phyloP scores from a whole-genome alignment of 306 rosid species.

The Vicia sativa region DNA sequence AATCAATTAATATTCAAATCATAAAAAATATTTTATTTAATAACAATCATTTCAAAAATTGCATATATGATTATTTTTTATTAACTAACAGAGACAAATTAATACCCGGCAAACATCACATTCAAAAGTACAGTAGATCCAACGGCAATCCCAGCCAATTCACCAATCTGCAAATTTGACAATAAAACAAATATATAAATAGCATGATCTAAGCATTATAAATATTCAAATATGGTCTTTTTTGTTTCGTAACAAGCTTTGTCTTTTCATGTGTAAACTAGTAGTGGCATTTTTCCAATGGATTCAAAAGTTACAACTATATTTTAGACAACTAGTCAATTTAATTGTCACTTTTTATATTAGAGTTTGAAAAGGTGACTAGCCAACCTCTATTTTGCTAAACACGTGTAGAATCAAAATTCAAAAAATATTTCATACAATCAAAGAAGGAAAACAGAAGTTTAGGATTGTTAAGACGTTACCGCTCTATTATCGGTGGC shows the following conservation, averaged over 20 bases:
- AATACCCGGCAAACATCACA: slow-evolving; percentile 84
- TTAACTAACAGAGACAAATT: not conserved
- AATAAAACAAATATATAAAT: not conserved
- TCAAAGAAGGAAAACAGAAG: not conserved
- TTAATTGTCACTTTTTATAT: slow-evolving; percentile 15
- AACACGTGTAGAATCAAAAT: slow-evolving; percentile 3
- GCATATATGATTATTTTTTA: too few species aligned
- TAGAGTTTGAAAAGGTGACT: slow-evolving; percentile 15
- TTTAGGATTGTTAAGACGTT: not conserved
- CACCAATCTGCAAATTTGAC: slow-evolving; percentile 66
- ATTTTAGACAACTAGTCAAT: slow-evolving; percentile 38
- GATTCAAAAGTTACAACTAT: slow-evolving; percentile 13
- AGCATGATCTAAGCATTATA: not conserved
- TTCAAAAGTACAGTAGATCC: slow-evolving; percentile 77
- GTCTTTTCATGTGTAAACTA: slow-evolving; percentile 30
- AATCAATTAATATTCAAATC: not conserved
- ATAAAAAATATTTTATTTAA: not conserved
- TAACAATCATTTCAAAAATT: not conserved
- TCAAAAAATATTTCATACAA: slow-evolving; percentile 6
- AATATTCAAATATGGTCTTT: not conserved
- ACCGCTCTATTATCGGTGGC: slow-evolving; percentile 89
- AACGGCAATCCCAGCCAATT: slow-evolving; percentile 85
- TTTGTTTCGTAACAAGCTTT: slow-evolving; percentile 19
- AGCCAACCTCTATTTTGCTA: slow-evolving; percentile 10
- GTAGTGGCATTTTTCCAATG: slow-evolving; percentile 14